These are phyloP conservation scores for Stylonectria norvegica DNA, from an alignment of 2,329 filamentous ascomycete genomes.

Conservation along the genomic window DNA sequence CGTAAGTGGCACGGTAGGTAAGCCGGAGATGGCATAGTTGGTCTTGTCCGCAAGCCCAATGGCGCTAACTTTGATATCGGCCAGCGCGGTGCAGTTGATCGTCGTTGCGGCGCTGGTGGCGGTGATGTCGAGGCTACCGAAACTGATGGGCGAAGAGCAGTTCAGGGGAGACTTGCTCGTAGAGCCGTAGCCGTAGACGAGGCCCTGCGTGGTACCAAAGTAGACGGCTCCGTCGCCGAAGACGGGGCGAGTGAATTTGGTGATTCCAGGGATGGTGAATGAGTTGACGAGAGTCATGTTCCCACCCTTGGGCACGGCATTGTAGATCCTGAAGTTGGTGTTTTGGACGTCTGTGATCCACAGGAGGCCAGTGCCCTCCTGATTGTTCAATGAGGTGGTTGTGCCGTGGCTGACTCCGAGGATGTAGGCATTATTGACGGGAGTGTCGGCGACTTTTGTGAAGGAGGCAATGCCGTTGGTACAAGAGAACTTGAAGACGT, in stretches of 20 bases:
- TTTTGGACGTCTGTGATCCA: conserved; percentile 57
- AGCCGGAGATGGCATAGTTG: conserved; percentile 36
- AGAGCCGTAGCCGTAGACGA: conserved; percentile 53
- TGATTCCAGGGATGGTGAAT: conserved; percentile 49
- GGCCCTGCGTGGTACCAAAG: conserved; percentile 49
- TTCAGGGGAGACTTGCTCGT: conserved; percentile 53
- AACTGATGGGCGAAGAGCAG: conserved; percentile 48
- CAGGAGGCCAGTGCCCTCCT: conserved; percentile 52
- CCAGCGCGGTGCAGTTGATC: conserved; percentile 48
- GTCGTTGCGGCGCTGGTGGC: conserved; percentile 24
- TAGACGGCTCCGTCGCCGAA: conserved; percentile 57
- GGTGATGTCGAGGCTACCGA: conserved; percentile 44
- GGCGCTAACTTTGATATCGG: conserved; percentile 40
- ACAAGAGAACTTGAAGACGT: conserved; percentile 58
- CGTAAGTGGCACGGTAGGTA: conserved; percentile 30
- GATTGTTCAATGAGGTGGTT: conserved; percentile 51
- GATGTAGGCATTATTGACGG: conserved; percentile 47
- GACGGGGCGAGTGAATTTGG: conserved; percentile 56
- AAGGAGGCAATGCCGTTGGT: conserved; percentile 50
- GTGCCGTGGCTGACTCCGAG: conserved; percentile 57
- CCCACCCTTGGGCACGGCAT: conserved; percentile 47
- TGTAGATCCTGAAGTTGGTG: conserved; percentile 49
- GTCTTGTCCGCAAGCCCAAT: conserved; percentile 33
- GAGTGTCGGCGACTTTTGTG: conserved; percentile 49
- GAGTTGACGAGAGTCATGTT: conserved; percentile 45